Conservation (phyloP, 2,329 filamentous ascomycete species). For the Fusarium nelsonii region DNA sequence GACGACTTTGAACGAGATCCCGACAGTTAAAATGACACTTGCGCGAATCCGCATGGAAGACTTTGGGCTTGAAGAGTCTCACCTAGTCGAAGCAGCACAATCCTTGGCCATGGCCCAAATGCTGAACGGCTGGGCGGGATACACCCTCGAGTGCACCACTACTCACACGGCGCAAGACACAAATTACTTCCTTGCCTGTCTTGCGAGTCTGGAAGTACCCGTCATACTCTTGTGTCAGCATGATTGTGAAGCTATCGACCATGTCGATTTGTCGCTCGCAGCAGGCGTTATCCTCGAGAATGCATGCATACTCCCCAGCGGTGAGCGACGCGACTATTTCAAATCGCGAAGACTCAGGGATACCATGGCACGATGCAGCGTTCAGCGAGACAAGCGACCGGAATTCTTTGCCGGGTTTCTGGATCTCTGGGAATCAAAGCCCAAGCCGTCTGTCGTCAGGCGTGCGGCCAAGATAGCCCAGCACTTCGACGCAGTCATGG, state of each 20-base stretch:
- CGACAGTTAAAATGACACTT: background rate
- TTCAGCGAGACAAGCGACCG: slow-evolving; percentile 28
- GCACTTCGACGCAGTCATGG: slow-evolving; percentile 38
- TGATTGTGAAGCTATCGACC: slow-evolving; percentile 30
- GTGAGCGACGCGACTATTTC: slow-evolving; percentile 37
- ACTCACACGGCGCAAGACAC: slow-evolving; percentile 7
- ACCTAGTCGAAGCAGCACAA: background rate
- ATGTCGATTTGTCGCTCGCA: slow-evolving; percentile 20
- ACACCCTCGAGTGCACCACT: background rate
- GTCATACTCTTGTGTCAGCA: slow-evolving; percentile 33
- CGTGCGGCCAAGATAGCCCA: slow-evolving; percentile 38
- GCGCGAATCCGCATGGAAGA: slow-evolving; percentile 2
- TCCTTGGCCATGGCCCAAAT: background rate
- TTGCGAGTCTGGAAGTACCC: slow-evolving; percentile 6
- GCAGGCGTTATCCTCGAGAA: slow-evolving; percentile 35
- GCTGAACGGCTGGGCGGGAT: slow-evolving; percentile 1
- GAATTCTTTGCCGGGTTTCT: slow-evolving; percentile 38
- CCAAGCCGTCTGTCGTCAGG: slow-evolving; percentile 26
- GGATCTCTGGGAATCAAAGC: slow-evolving; percentile 26
- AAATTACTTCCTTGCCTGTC: slow-evolving; percentile 16
- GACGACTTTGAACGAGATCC: background rate
- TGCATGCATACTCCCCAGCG: slow-evolving; percentile 33
- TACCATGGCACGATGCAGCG: slow-evolving; percentile 24
- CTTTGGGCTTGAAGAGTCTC: background rate
- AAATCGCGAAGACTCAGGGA: slow-evolving; percentile 24